Conservation (phyloP, 2,329 filamentous ascomycete species). For the Xylaria sp. region DNA sequence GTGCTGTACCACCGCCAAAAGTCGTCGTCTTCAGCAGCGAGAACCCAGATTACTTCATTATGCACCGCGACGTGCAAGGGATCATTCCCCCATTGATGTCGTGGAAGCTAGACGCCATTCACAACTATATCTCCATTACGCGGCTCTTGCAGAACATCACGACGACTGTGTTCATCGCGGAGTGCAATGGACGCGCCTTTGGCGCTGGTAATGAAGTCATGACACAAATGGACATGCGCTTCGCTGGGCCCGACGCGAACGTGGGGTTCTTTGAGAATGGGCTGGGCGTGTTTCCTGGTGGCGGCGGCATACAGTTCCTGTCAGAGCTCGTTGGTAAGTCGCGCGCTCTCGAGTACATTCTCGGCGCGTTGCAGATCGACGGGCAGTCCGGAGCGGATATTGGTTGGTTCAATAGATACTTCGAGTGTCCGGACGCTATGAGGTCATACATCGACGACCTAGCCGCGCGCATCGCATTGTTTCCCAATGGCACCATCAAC, state of each 20-base stretch:
- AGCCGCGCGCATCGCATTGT: not conserved
- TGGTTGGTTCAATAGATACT: not conserved
- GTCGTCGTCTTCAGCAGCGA: not conserved
- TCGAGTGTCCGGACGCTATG: not conserved
- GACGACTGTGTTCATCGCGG: conserved; percentile 23
- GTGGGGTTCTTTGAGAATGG: conserved; percentile 21
- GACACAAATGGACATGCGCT: conserved; percentile 28
- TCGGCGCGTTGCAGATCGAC: not conserved
- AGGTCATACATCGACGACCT: not conserved
- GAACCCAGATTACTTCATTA: not conserved
- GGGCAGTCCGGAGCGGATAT: not conserved
- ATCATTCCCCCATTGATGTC: not conserved
- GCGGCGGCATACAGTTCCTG: not conserved
- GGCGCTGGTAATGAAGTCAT: conserved; percentile 25
- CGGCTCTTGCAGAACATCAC: conserved; percentile 25
- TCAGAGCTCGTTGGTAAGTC: not conserved
- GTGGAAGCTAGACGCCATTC: not conserved
- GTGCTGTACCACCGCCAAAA: not conserved
- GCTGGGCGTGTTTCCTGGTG: conserved; percentile 11
- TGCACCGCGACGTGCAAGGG: not conserved
- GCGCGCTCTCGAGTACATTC: not conserved
- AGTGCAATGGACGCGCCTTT: conserved; percentile 24
- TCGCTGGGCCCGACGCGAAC: conserved; percentile 4
- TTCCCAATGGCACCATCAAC: not conserved
- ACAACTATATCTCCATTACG: conserved; percentile 9